Evolutionary conservation across 805 yeast species (phyloP).

Genomic region (Candida chilensis): DNA sequence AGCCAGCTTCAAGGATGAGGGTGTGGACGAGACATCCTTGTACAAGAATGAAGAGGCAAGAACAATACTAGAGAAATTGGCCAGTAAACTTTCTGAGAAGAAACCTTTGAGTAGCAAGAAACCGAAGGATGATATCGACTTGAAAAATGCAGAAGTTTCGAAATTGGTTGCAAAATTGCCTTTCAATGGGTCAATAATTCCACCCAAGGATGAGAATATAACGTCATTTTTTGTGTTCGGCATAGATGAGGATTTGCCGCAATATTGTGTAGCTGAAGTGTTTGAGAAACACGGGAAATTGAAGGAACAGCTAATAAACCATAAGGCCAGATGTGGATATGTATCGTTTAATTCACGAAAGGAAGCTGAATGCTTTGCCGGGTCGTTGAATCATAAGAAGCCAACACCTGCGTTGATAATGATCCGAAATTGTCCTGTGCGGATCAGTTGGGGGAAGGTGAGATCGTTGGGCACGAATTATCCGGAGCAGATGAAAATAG

Average conservation of each 20-base stretch:
- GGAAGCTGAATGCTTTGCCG: slow-evolving; percentile 39
- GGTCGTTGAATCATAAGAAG: slow-evolving; percentile 12
- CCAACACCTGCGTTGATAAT: slow-evolving; percentile 19
- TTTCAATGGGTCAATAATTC: slow-evolving; percentile 44
- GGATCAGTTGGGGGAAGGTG: slow-evolving; percentile 49
- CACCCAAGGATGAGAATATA: slow-evolving; percentile 28
- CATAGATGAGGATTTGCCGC: slow-evolving; percentile 56
- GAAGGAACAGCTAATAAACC: slow-evolving; percentile 40
- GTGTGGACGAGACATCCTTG: slow-evolving; percentile 3
- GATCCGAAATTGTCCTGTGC: slow-evolving; percentile 30
- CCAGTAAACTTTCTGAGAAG: slow-evolving; percentile 16
- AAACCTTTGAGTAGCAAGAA: slow-evolving; percentile 2
- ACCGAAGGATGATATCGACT: slow-evolving; percentile 6
- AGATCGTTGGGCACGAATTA: slow-evolving; percentile 27
- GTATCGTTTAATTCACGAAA: slow-evolving; percentile 39
- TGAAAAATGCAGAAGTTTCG: slow-evolving; percentile 32
- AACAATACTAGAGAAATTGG: slow-evolving; percentile 41
- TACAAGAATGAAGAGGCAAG: slow-evolving; percentile 25
- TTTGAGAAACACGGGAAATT: slow-evolving; percentile 38
- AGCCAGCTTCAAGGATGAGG: slow-evolving; percentile 31
- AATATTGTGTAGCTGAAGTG: slow-evolving; percentile 43
- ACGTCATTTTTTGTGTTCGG: slow-evolving; percentile 72
- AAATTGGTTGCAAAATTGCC: slow-evolving; percentile 57
- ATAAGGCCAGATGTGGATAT: slow-evolving; percentile 56
- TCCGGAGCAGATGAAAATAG: slow-evolving; percentile 37